Percentiles rank a stretch among this genome's conserved stretches.
Evolutionary conservation across 441 rosid species (phyloP).

Genomic region (Croton setiger): DNA sequence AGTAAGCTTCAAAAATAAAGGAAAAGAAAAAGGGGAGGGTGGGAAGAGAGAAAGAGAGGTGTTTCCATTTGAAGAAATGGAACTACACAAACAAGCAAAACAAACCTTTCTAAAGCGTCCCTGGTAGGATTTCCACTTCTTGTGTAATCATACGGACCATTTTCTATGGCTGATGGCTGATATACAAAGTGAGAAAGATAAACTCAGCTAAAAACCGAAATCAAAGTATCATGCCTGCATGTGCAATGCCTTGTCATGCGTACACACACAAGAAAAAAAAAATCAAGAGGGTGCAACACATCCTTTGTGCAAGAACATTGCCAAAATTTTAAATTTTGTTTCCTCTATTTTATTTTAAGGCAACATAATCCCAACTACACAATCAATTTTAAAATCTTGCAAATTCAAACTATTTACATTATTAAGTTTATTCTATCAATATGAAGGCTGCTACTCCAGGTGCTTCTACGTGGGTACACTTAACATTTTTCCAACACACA

Average conservation of each 20-base stretch:
- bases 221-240: neutral
- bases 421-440: neutral
- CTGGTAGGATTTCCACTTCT: conserved; percentile 97
- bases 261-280: neutral
- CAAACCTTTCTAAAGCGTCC: conserved; percentile 77
- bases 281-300: neutral
- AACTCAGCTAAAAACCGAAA: conserved; percentile 4
- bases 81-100: conserved; percentile 10
- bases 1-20: conserved; percentile 1
- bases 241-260: neutral
- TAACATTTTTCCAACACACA: too few species aligned
- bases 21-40: neutral
- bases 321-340: neutral
- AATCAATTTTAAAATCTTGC: neutral
- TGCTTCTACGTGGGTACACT: too few species aligned
- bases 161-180: conserved; percentile 73
- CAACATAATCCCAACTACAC: neutral
- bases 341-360: neutral
- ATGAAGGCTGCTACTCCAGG: too few species aligned
- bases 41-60: neutral
- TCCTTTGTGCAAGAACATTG: neutral
- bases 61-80: conserved; percentile 1
- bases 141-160: conserved; percentile 91
- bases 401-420: neutral
- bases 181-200: conserved; percentile 15